Evolutionary conservation across 306 rosid genomes (phyloP).

Genomic region (Rosa lucieae): DNA sequence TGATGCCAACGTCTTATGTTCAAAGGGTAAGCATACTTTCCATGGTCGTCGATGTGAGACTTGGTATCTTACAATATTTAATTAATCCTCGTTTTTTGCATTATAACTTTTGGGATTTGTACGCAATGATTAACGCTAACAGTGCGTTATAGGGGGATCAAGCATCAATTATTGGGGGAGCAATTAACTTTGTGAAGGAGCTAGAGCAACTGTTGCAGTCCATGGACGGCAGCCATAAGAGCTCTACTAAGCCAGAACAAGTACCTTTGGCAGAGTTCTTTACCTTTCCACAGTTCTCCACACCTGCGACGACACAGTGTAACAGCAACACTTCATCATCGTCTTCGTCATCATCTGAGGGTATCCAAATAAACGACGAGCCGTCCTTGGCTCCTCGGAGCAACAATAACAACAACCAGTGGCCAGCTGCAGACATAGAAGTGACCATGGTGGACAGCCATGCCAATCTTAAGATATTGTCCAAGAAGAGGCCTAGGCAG

Average conservation of each 20-base stretch:
- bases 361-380: neutral
- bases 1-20: slow-evolving; percentile 88
- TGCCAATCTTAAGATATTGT: slow-evolving; percentile 72
- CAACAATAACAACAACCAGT: slow-evolving; percentile 23
- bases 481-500: slow-evolving; percentile 51
- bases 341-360: neutral
- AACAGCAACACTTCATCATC: slow-evolving; percentile 11
- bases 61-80: neutral
- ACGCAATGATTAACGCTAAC: neutral
- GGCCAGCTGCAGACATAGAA: slow-evolving; percentile 66
- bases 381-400: slow-evolving; percentile 45
- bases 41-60: neutral
- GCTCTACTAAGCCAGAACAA: slow-evolving; percentile 23
- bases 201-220: slow-evolving; percentile 70
- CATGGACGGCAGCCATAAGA: slow-evolving; percentile 46
- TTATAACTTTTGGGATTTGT: neutral
- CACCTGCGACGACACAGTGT: slow-evolving; percentile 29
- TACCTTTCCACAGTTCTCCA: slow-evolving; percentile 81
- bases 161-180: slow-evolving; percentile 93
- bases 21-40: slow-evolving; percentile 60
- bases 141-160: slow-evolving; percentile 71
- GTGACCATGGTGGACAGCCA: slow-evolving; percentile 86
- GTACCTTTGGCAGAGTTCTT: slow-evolving; percentile 66
- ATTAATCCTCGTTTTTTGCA: neutral
- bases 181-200: slow-evolving; percentile 91